Conservation (phyloP, 257 asterid species). For the Salvia miltiorrhiza region DNA sequence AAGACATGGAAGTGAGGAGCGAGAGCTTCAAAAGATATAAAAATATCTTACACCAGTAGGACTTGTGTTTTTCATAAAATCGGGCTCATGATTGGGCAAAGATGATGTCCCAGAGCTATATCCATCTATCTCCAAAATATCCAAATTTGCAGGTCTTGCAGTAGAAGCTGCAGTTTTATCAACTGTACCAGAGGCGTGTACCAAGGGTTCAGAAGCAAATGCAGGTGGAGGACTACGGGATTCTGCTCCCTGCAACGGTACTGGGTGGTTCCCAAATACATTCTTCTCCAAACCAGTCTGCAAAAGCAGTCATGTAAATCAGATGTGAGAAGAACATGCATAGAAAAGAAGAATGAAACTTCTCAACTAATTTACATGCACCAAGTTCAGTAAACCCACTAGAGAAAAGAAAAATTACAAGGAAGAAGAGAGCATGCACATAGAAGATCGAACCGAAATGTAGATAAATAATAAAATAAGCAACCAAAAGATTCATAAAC, state of each 20-base stretch:
- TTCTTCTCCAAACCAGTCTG: constrained; percentile 94
- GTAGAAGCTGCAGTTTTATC: constrained; percentile 36
- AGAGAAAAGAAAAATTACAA: background rate
- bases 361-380: background rate
- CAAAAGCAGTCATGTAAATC: constrained; percentile 17
- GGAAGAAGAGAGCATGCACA: background rate
- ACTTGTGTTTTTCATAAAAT: constrained; percentile 54
- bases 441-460: background rate
- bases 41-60: constrained; percentile 63
- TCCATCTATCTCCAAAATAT: constrained; percentile 63
- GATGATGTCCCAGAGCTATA: constrained; percentile 54
- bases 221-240: constrained; percentile 83
- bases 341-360: constrained; percentile 6
- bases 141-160: constrained; percentile 47
- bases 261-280: constrained; percentile 90
- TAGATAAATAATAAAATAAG: background rate
- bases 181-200: constrained; percentile 29
- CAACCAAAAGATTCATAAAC: background rate
- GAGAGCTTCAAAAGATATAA: constrained; percentile 6
- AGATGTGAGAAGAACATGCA: constrained; percentile 3
- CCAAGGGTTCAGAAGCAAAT: constrained; percentile 74
- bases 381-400: background rate
- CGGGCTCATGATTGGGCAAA: constrained; percentile 54
- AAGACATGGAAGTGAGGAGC: background rate
- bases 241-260: constrained; percentile 55